Evolutionary conservation across 108 stramenopile genomes (phyloP).

Genomic region (Parietichytrium sp.): DNA sequence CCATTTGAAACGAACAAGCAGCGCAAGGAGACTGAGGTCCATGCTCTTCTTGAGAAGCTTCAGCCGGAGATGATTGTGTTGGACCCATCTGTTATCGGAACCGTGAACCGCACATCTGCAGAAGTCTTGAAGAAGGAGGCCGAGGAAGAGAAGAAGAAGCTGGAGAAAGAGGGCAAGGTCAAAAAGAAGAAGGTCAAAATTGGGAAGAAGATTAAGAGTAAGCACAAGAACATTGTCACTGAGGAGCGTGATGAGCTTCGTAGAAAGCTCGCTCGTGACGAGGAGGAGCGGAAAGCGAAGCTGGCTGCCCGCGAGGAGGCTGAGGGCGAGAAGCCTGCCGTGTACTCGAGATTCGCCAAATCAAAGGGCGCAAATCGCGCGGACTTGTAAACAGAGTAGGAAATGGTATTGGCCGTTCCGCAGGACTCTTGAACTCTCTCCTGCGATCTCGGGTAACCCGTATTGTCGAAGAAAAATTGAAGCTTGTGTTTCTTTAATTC

Average conservation of each 20-base stretch:
- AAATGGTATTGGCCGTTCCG: no score
- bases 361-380: no score
- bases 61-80: constrained; percentile 88
- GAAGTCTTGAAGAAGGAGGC: constrained; percentile 56
- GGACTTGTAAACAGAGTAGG: no score
- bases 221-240: constrained; percentile 86
- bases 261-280: no score
- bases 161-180: constrained; percentile 62
- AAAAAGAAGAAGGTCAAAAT: constrained; percentile 95
- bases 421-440: no score
- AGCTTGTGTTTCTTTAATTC: no score
- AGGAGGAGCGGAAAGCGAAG: no score
- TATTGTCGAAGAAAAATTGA: no score
- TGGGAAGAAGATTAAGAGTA: constrained; percentile 82
- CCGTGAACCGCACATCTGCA: constrained; percentile 74
- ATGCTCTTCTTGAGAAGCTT: constrained; percentile 88
- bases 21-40: constrained; percentile 89
- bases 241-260: constrained; percentile 65
- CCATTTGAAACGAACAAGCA: constrained; percentile 85
- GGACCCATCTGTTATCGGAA: constrained; percentile 82
- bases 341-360: no score
- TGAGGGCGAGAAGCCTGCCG: no score
- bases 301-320: no score
- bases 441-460: no score
- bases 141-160: constrained; percentile 51